Conservation (phyloP, 2,329 filamentous ascomycete genomes). For the Pseudodiploospora longispora region DNA sequence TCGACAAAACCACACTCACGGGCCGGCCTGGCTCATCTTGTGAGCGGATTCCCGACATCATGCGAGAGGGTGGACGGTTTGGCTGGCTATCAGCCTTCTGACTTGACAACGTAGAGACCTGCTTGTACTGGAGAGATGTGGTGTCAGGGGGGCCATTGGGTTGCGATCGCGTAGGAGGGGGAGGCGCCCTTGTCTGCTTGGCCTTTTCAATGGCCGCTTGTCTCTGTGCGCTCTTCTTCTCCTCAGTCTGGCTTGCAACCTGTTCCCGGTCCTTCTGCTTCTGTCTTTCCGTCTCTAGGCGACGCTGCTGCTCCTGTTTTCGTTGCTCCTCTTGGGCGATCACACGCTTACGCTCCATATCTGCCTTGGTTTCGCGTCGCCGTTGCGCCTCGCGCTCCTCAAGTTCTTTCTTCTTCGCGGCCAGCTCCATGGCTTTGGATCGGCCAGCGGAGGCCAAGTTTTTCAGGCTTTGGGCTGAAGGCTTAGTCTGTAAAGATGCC, state of each 20-base stretch:
- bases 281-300: slow-evolving; percentile 54
- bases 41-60: slow-evolving; percentile 45
- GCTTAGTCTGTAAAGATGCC: slow-evolving; percentile 52
- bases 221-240: slow-evolving; percentile 58
- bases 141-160: slow-evolving; percentile 43
- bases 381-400: slow-evolving; percentile 74
- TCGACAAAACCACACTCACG: slow-evolving; percentile 52
- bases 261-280: slow-evolving; percentile 54
- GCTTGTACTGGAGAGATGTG: slow-evolving; percentile 21
- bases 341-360: slow-evolving; percentile 69
- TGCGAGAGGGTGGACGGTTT: slow-evolving; percentile 45
- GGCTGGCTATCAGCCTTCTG: slow-evolving; percentile 26
- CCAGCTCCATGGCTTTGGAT: slow-evolving; percentile 64
- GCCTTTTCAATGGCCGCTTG: slow-evolving; percentile 57
- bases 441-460: slow-evolving; percentile 50
- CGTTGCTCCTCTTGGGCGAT: slow-evolving; percentile 58
- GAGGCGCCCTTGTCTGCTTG: slow-evolving; percentile 56
- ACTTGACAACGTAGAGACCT: slow-evolving; percentile 11
- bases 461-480: slow-evolving; percentile 54
- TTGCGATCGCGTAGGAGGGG: slow-evolving; percentile 49
- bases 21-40: slow-evolving; percentile 55
- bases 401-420: slow-evolving; percentile 74
- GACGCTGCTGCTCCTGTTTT: slow-evolving; percentile 49
- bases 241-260: slow-evolving; percentile 52
- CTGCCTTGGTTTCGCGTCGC: slow-evolving; percentile 73